Percentiles rank a stretch among this genome's conserved stretches.
Conservation (phyloP, 129 eudicot species). For the Rutidosis leptorrhynchoides region DNA sequence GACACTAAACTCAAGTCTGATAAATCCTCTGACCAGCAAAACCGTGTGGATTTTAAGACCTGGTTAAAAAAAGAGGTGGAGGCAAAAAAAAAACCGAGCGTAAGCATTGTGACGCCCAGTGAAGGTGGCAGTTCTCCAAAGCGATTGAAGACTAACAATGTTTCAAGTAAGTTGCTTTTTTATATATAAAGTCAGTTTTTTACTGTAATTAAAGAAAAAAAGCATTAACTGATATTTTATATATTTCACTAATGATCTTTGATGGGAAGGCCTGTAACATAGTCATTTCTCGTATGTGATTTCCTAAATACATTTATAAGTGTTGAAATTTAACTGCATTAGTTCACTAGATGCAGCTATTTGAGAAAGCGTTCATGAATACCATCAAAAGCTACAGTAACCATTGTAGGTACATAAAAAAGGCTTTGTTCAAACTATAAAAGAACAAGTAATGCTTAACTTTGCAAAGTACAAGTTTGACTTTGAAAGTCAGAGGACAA, state of each 20-base stretch:
- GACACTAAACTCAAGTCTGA: not conserved
- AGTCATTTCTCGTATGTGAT: not conserved
- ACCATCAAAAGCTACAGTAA: not conserved
- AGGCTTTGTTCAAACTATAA: not conserved
- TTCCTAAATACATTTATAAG: not conserved
- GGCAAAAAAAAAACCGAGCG: constrained; percentile 7
- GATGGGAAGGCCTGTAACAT: not conserved
- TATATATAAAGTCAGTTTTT: not conserved
- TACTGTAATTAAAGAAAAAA: not conserved
- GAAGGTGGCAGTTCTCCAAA: constrained; percentile 2
- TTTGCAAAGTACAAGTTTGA: constrained; percentile 1
- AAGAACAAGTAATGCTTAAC: not conserved
- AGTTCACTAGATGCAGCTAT: not conserved
- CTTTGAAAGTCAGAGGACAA: constrained; percentile 7
- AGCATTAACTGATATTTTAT: not conserved
- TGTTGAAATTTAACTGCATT: not conserved
- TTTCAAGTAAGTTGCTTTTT: constrained; percentile 35
- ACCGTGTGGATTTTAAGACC: not conserved
- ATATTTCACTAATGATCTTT: not conserved
- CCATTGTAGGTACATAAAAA: not conserved
- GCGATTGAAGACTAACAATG: not conserved
- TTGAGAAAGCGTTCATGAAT: not conserved
- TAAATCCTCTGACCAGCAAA: constrained; percentile 22
- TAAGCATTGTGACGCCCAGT: not conserved
- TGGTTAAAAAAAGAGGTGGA: not conserved